Evolutionary conservation across 2,329 filamentous ascomycete species (phyloP), one percentile per base, ranked within the genome.

Genomic region (Botrytis paeoniae): DNA sequence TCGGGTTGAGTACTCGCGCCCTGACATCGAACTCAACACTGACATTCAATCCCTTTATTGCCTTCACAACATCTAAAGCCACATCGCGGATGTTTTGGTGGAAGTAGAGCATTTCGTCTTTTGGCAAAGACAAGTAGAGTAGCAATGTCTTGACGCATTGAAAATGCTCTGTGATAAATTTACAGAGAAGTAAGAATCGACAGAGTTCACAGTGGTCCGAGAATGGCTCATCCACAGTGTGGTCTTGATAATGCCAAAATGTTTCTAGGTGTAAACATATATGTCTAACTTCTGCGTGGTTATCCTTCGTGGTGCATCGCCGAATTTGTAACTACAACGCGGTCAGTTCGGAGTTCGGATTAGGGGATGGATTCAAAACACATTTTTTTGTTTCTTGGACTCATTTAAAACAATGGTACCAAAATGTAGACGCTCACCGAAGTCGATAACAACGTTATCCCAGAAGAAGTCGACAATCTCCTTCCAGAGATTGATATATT

Each of bases 131-230:
- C 0, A 68, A 1, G 37, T 32, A 68, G 5, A 68, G 18, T 25
- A 68, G 25, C 20, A 68, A 32, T 25, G 65, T 57, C 37, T 68
- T 41, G 6, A 68, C 48, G n/a, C 18, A 32, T 41, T 16, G 65
- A 57, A 68, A 68, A 54, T 68, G 65, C 65, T 68, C 25, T 20
- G 25, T 22, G n/a, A 68, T 57, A 18, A 68, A 68, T 41, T 41
- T 6, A 20, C 65, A 68, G 9, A 68, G 10, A 16, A 68, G 25
- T 18, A 57, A 32, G 20, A 68, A 68, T 22, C 37, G 25, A 20
- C 65, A 68, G 7, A 43, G 16, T 22, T 57, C 65, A 12, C 65
- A 68, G n/a, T 68, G 48, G 18, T 68, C 65, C n/a, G 65, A 68
- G 12, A 57, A 29, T 2, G 9, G 18, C 16, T 32, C 18, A 29